A percentile compares a stretch with the other conserved stretches of the same genome.
phyloP scores from a whole-genome alignment of 2,329 filamentous ascomycete genomes.

The Ceratocystis cubensis region DNA sequence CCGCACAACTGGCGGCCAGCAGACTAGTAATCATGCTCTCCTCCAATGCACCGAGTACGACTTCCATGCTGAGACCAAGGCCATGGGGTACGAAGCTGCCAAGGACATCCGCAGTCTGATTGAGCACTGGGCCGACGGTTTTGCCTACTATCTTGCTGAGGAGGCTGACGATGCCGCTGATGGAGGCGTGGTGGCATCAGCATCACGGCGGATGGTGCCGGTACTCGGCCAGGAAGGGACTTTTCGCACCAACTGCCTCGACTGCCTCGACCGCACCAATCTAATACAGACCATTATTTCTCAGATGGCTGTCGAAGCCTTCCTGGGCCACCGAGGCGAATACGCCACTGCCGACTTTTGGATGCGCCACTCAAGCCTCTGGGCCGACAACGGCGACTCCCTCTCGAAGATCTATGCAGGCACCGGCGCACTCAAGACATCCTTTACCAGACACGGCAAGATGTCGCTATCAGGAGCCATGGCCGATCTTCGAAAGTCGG shows the following conservation, averaged over 20 bases:
- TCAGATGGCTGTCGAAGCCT: constrained; percentile 79
- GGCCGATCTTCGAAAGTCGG: constrained; percentile 90
- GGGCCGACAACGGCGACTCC: constrained; percentile 94
- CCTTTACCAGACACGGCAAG: constrained; percentile 85
- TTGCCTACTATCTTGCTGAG: constrained; percentile 84
- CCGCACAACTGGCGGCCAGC: constrained; percentile 29
- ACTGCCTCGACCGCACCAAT: constrained; percentile 92
- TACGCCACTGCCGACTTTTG: constrained; percentile 69
- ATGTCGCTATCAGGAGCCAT: constrained; percentile 90
- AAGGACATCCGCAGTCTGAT: constrained; percentile 69
- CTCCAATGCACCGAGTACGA: constrained; percentile 80
- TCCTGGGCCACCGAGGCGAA: constrained; percentile 60
- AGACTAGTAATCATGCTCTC: constrained; percentile 53
- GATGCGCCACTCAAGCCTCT: constrained; percentile 81
- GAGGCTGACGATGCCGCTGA: constrained; percentile 46
- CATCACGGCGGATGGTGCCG: constrained; percentile 41
- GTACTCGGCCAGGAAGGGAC: constrained; percentile 88
- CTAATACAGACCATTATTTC: constrained; percentile 92
- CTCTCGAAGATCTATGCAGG: constrained; percentile 93
- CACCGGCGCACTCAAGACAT: constrained; percentile 88
- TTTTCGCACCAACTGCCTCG: constrained; percentile 89
- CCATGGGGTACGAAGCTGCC: constrained; percentile 81
- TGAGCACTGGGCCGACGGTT: constrained; percentile 65
- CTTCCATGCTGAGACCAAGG: constrained; percentile 88
- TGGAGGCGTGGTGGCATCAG: constrained; percentile 28